Evolutionary conservation across 2,329 filamentous ascomycete genomes (phyloP).

Genomic region (Orbilia quercus): DNA sequence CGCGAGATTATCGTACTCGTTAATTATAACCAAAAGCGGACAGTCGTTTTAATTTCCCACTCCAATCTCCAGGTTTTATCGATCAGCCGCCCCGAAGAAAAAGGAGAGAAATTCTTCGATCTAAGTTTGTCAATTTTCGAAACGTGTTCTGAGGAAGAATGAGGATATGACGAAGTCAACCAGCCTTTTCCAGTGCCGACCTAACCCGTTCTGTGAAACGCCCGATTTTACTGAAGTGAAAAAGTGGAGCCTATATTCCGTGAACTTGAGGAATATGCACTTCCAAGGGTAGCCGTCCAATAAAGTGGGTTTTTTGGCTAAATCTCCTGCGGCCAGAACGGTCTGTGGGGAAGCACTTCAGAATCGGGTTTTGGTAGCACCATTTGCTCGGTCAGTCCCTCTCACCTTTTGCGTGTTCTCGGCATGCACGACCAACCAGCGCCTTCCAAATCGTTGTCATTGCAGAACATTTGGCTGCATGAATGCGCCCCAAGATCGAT

Average conservation of each 20-base stretch:
- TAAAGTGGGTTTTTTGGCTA: constrained; percentile 39
- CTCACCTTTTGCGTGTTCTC: constrained; percentile 14
- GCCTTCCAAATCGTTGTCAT: constrained; percentile 13
- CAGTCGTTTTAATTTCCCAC: constrained; percentile 37
- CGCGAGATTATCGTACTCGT: constrained; percentile 47
- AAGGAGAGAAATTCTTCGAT: constrained; percentile 52
- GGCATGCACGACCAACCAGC: constrained; percentile 28
- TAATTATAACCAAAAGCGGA: constrained; percentile 35
- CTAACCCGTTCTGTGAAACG: constrained; percentile 34
- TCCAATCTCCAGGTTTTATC: constrained; percentile 24
- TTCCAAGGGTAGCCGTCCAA: constrained; percentile 37
- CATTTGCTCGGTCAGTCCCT: constrained; percentile 29
- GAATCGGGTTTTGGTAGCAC: constrained; percentile 36
- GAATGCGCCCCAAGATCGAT: constrained; percentile 31
- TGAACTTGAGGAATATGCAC: constrained; percentile 50
- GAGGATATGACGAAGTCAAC: constrained; percentile 44
- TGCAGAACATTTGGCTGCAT: constrained; percentile 30
- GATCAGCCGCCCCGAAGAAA: constrained; percentile 42
- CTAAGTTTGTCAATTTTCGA: constrained; percentile 49
- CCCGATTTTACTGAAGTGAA: constrained; percentile 34
- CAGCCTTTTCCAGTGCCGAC: constrained; percentile 28
- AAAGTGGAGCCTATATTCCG: constrained; percentile 53
- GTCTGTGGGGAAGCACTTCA: constrained; percentile 54
- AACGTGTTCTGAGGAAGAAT: constrained; percentile 34
- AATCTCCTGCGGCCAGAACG: constrained; percentile 45